Base-by-base conservation (phyloP, 2,329 filamentous ascomycete genomes). In the Beauveria medogensis region DNA sequence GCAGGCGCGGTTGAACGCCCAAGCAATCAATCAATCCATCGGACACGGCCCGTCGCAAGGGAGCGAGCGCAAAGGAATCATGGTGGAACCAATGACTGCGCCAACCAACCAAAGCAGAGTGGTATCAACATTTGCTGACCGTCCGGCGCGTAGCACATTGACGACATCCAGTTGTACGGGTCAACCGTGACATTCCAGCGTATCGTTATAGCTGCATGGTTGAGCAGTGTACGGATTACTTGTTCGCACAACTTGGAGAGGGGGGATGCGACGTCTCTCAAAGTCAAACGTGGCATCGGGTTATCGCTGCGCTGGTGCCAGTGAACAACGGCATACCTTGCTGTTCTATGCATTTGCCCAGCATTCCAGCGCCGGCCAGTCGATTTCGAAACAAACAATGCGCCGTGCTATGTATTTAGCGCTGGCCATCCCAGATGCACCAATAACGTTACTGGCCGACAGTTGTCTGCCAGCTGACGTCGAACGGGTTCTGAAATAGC, bases 401-500 rank as follows among this genome's bases (percentile, higher is more conserved):
- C 30, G 10, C 30, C 10, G 30, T 34, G 10, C 12, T 14, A n/a
- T n/a, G n/a, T n/a, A 34, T 34, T 2, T 14, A 41, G 52, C 16
- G 22, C 30, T n/a, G 37, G 34, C n/a, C 44, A 37, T 18, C 3
- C 14, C 22, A 24, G 51, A 24, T 9, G 51, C 20, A 37, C 51
- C 24, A 53, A n/a, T 9, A 9, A 22, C 4, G 2, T 30, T 34
- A 14, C 26, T 5, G 20, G 28, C 43, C 43, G 54, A 40, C 43
- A 48, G 43, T 48, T 26, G 28, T 47, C 54, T 56, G n/a, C 43
- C 54, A 56, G 54, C 54, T 56, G 43, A 56, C 47, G 48, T 28
- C 28, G 14, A 24, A 56, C 28, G 18, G 8, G 7, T 18, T 34
- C 10, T 40, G 43, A 28, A 48, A 48, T 47, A 30, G 54, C 43